Percentiles rank a stretch among this genome's conserved stretches.
These are phyloP conservation scores for Candida ponderosae DNA, from an alignment of 805 yeast genomes.

Conservation along the genomic window DNA sequence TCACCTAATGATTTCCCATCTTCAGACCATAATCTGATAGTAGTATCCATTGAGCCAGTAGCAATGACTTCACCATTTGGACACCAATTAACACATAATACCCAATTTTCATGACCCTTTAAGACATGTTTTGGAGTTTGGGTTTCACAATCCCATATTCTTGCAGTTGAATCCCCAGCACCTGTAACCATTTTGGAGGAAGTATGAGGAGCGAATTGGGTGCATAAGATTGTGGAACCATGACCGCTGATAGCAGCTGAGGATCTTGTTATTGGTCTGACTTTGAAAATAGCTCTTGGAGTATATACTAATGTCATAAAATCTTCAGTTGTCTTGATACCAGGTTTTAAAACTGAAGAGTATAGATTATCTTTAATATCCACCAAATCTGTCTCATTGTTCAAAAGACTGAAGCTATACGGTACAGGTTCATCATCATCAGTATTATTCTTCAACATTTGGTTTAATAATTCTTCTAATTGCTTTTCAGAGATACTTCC, in stretches of 20 bases:
- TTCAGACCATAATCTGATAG: conserved; percentile 80
- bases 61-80: conserved; percentile 90
- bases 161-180: conserved; percentile 92
- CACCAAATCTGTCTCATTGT: conserved; percentile 32
- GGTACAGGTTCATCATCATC: conserved; percentile 69
- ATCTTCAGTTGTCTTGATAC: conserved; percentile 86
- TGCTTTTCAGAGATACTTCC: conserved; percentile 81
- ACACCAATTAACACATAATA: conserved; percentile 82
- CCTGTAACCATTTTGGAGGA: conserved; percentile 87
- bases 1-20: conserved; percentile 70
- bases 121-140: conserved; percentile 82
- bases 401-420: conserved; percentile 69
- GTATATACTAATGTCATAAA: conserved; percentile 84
- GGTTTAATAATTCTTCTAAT: conserved; percentile 80
- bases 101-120: conserved; percentile 89
- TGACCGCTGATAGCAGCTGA: conserved; percentile 94
- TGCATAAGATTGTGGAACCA: conserved; percentile 86
- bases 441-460: conserved; percentile 58
- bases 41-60: conserved; percentile 92
- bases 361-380: conserved; percentile 78
- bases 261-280: conserved; percentile 82
- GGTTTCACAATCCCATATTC: conserved; percentile 95
- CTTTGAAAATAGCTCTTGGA: conserved; percentile 93
- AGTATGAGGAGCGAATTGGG: conserved; percentile 89
- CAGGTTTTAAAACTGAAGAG: conserved; percentile 76